Base-by-base conservation (phyloP, 2,329 filamentous ascomycete species). In the Cordyceps militaris region DNA sequence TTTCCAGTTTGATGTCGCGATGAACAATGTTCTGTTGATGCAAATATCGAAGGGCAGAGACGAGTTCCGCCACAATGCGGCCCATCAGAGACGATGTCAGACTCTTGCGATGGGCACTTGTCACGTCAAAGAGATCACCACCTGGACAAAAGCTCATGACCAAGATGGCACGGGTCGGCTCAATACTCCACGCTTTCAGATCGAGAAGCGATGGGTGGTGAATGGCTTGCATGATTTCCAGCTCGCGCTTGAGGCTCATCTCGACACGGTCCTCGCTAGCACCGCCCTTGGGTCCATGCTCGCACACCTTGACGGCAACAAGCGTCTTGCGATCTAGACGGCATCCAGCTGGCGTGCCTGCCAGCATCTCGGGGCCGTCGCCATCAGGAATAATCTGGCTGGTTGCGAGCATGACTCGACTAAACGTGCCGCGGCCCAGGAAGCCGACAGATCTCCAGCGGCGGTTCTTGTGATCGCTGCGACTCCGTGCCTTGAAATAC, bases 1-100 rank as follows among this genome's bases (percentile, higher is more conserved):
- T 82, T 78, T 99, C 94, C 59, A 99, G 85, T 75, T 99, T 99
- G 73, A 99, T 95, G 71, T 99, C 94, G 60, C 94, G 85, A 70
- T 99, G 94, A 56, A 97, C 93, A 68, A 99, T 96, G 64, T 84
- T 86, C 65, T 89, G 79, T 56, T 83, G 78, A 71, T 99, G 94
- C 50, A 99, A 77, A 74, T 97, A 97, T 59, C 81, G 82, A 36
- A 96, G 87, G 0, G 93, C 94, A 61, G 83, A 86, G 24, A 97
- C 86, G 62, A 97, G 73, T 71, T 99, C 94, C 14, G 92, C 81
- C 71, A 97, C 97, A 58, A 97, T 91, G 53, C 94, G 84, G 63
- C 90, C 83, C 50, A 97, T 79, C 47, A 97, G 74, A 1, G 76
- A 68, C 0, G 89, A 82, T 4, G 80, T 84, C 49, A 97, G 77